Conservation (phyloP, 768 basidiomycete species). For the Leccinum truebloodii region DNA sequence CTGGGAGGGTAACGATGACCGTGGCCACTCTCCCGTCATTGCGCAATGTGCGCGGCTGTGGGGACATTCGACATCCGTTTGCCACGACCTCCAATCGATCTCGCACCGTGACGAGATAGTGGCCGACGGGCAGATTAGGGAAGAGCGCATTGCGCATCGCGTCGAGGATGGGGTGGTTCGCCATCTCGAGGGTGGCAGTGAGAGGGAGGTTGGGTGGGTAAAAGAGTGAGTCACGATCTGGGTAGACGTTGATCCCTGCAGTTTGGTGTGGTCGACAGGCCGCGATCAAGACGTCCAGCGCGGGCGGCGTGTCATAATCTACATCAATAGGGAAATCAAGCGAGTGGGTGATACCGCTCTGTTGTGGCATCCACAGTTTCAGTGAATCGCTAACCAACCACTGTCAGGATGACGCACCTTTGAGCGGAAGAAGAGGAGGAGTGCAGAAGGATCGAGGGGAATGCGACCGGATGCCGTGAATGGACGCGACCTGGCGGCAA, state of each 20-base stretch:
- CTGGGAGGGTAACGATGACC: slow-evolving; percentile 70
- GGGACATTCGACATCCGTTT: slow-evolving; percentile 56
- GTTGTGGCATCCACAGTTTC: background rate
- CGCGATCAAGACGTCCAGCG: slow-evolving; percentile 75
- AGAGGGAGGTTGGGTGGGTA: slow-evolving; percentile 74
- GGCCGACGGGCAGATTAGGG: slow-evolving; percentile 64
- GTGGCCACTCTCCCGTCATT: slow-evolving; percentile 75
- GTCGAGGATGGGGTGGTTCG: slow-evolving; percentile 81
- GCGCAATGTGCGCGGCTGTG: slow-evolving; percentile 52
- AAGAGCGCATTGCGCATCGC: slow-evolving; percentile 73
- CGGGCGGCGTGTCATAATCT: slow-evolving; percentile 71
- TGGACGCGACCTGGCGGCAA: slow-evolving; percentile 59
- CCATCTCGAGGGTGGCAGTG: slow-evolving; percentile 74
- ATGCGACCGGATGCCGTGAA: slow-evolving; percentile 70
- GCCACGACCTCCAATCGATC: slow-evolving; percentile 72
- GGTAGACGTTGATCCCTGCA: slow-evolving; percentile 50
- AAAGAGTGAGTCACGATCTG: slow-evolving; percentile 65
- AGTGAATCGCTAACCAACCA: background rate
- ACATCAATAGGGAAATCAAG: slow-evolving; percentile 82
- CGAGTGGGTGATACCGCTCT: slow-evolving; percentile 80
- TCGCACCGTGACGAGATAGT: slow-evolving; percentile 66
- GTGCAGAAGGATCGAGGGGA: slow-evolving; percentile 63
- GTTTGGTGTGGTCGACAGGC: slow-evolving; percentile 69
- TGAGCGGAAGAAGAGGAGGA: slow-evolving; percentile 77
- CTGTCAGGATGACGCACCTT: slow-evolving; percentile 47